A percentile compares a stretch with the other conserved stretches of the same genome.
phyloP scores from a whole-genome alignment of 1,284 basidiomycete genomes.

The Ustilago vetiveriae region DNA sequence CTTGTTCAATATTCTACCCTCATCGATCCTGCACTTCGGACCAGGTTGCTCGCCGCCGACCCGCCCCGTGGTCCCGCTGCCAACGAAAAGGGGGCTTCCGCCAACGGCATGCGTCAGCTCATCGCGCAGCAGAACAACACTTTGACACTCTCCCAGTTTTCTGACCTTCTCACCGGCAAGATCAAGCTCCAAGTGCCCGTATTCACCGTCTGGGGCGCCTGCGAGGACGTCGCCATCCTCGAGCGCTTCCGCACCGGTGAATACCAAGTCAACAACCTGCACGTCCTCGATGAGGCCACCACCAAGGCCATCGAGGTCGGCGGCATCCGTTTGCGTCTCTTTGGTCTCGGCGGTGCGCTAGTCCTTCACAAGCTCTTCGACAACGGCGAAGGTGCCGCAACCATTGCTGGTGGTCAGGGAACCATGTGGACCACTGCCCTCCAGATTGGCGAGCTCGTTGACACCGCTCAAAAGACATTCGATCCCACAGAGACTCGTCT shows the following conservation, averaged over 20 bases:
- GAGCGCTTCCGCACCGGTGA: slow-evolving; percentile 88
- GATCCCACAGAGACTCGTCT: slow-evolving; percentile 93
- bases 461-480: slow-evolving; percentile 88
- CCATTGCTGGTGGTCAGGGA: slow-evolving; percentile 95
- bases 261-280: slow-evolving; percentile 79
- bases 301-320: slow-evolving; percentile 89
- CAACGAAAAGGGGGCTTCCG: slow-evolving; percentile 27
- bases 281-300: slow-evolving; percentile 92
- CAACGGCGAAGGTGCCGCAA: slow-evolving; percentile 91
- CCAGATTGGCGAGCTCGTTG: slow-evolving; percentile 96
- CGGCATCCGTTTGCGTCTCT: slow-evolving; percentile 88
- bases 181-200: slow-evolving; percentile 75
- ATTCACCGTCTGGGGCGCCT: slow-evolving; percentile 96
- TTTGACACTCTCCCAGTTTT: slow-evolving; percentile 84
- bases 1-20: slow-evolving; percentile 98
- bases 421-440: slow-evolving; percentile 99
- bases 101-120: slow-evolving; percentile 50
- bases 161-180: slow-evolving; percentile 81
- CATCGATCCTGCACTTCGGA: slow-evolving; percentile 82
- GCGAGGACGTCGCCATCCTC: slow-evolving; percentile 91
- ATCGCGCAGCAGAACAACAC: slow-evolving; percentile 67
- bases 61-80: slow-evolving; percentile 57
- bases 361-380: slow-evolving; percentile 98
- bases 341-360: slow-evolving; percentile 93
- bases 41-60: slow-evolving; percentile 78